Evolutionary conservation across 2,329 filamentous ascomycete species (phyloP), one percentile per base, ranked within the genome.

Genomic region (Chrysoporthe austroafricana): DNA sequence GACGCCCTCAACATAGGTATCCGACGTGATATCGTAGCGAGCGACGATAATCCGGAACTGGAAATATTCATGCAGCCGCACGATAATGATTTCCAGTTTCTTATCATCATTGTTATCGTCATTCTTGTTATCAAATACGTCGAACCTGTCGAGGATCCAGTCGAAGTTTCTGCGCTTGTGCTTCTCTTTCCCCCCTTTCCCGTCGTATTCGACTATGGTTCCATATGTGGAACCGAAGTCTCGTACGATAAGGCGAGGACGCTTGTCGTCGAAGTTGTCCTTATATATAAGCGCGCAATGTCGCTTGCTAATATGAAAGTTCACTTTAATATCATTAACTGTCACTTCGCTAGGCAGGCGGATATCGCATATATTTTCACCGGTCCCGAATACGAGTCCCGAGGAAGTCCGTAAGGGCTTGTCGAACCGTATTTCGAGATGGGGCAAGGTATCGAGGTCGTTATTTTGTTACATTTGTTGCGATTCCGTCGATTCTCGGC

Each of bases 361-460:
- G 13, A 57, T 26, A 34, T 57, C 52, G 52, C 52, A 57, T 13
- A 14, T 39, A 39, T 39, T 54, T 36, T 57, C 52, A 57, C 34
- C 52, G 21, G 52, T 39, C 32, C 52, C 52, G 34, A 57, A 57
- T n/a, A 57, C 52, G 1, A 57, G 21, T 8, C 52, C 52, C 11
- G 36, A 57, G 14, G 21, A 34, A 26, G 56, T 42, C 9, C 56
- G 56, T 8, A 36, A 36, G 16, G 16, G 14, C 11, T 39, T 4
- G n/a, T 36, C 43, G 34, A 59, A 59, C 26, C 34, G 56, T 43
- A 59, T 16, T 59, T 59, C 16, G 21, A 59, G 36, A 14, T 21
- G 43, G 11, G 56, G 56, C 11, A 59, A 42, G 34, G 32, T 9
- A n/a, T 59, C 43, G 43, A 4, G 43, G 43, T 39, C 36, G 36